phyloP scores from a whole-genome alignment of 2,329 filamentous ascomycete species.

The Verticillium nonalfalfae region DNA sequence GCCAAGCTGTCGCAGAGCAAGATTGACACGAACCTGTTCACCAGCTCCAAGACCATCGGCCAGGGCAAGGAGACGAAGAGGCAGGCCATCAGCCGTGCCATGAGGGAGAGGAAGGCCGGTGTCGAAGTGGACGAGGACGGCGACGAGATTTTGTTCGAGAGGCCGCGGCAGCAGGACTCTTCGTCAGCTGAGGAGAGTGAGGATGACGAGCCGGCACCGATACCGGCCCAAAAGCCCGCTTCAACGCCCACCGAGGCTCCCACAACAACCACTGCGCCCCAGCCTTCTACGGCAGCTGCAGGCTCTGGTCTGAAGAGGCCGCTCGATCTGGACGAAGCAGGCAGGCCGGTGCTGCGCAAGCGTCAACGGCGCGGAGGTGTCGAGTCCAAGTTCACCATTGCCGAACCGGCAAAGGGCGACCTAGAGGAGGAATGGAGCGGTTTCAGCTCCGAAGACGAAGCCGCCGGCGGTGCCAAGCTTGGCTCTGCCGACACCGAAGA shows the following conservation, averaged over 20 bases:
- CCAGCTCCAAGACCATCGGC: conserved; percentile 72
- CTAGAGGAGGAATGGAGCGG: conserved; percentile 16
- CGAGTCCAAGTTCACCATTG: conserved; percentile 44
- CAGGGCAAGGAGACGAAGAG: conserved; percentile 65
- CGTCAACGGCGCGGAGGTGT: conserved; percentile 66
- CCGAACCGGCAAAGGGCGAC: conserved; percentile 27
- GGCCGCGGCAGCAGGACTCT: conserved; percentile 21
- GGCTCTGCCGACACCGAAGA: background rate
- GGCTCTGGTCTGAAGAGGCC: conserved; percentile 85
- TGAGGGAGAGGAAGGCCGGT: conserved; percentile 60
- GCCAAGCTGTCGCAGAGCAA: conserved; percentile 74
- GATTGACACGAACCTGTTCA: conserved; percentile 75
- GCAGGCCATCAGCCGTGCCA: conserved; percentile 56
- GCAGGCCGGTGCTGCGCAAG: conserved; percentile 76
- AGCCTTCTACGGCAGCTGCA: conserved; percentile 19
- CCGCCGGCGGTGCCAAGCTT: background rate
- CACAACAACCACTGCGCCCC: background rate
- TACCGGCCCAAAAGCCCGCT: background rate
- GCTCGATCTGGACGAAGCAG: conserved; percentile 71
- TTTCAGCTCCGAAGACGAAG: conserved; percentile 14
- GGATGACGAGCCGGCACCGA: conserved; percentile 6
- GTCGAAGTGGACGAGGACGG: conserved; percentile 47
- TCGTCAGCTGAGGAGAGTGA: conserved; percentile 17
- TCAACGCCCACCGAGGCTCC: background rate
- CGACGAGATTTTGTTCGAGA: conserved; percentile 47